Evolutionary conservation across 2,329 filamentous ascomycete genomes (phyloP).

Genomic region (Ophiosphaerella narmari): DNA sequence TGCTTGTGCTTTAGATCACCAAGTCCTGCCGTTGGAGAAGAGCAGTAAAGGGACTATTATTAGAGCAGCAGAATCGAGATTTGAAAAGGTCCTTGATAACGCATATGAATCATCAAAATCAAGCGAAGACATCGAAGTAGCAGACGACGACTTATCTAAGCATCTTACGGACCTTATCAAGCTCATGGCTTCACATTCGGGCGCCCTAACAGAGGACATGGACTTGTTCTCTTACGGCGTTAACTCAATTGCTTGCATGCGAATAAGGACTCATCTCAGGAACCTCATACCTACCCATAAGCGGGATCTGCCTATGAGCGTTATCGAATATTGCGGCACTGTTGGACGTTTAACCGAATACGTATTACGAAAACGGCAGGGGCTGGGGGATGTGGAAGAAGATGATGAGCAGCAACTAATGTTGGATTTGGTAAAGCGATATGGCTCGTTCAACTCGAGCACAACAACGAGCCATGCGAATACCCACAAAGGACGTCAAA

Average conservation of each 20-base stretch:
- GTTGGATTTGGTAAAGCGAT: conserved; percentile 54
- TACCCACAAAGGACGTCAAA: not conserved
- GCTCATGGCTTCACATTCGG: conserved; percentile 26
- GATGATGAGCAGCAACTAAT: conserved; percentile 50
- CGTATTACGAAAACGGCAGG: conserved; percentile 47
- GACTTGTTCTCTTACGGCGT: conserved; percentile 65
- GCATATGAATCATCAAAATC: conserved; percentile 49
- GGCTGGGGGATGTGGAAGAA: conserved; percentile 31
- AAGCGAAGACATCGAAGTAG: conserved; percentile 15
- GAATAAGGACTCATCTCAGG: conserved; percentile 51
- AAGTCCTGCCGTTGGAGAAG: conserved; percentile 54
- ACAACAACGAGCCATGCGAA: conserved; percentile 1
- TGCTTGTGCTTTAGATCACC: conserved; percentile 55
- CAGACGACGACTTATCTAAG: conserved; percentile 34
- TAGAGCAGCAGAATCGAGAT: conserved; percentile 58
- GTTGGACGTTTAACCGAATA: conserved; percentile 50
- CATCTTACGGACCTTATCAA: conserved; percentile 26
- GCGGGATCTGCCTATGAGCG: conserved; percentile 57
- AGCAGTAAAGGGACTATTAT: conserved; percentile 68
- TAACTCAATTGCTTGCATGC: conserved; percentile 63
- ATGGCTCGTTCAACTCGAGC: conserved; percentile 48
- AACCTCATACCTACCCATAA: conserved; percentile 41
- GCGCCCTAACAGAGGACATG: conserved; percentile 40
- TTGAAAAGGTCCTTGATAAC: conserved; percentile 51
- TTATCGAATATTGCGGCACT: conserved; percentile 65